Evolutionary conservation across 495 filamentous ascomycete genomes (phyloP).

Genomic region (Darksidea phi): DNA sequence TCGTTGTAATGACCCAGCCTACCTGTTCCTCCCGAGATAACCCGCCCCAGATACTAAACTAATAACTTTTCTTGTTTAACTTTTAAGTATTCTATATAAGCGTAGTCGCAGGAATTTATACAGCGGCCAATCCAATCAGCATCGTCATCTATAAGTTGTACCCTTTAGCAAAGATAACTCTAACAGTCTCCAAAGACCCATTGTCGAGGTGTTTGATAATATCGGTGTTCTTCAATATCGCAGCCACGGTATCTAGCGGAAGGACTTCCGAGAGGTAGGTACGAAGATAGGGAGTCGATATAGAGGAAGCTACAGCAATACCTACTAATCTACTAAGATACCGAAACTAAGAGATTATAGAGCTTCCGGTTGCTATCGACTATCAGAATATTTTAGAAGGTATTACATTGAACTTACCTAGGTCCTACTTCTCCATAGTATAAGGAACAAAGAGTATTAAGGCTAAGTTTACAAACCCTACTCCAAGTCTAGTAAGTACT

Average conservation of each 20-base stretch:
- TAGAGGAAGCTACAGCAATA: not conserved
- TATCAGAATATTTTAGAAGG: not conserved
- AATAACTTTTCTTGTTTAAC: not conserved
- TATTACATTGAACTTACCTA: not conserved
- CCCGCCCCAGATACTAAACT: not conserved
- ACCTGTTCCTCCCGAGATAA: not conserved
- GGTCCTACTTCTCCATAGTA: not conserved
- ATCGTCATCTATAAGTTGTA: not conserved
- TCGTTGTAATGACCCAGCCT: not conserved
- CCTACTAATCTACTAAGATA: not conserved
- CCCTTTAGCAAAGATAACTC: not conserved
- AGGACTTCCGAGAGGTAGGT: not conserved
- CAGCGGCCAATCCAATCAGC: not conserved
- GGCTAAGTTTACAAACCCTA: slow-evolving; percentile 1
- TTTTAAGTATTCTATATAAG: not conserved
- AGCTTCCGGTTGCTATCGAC: not conserved
- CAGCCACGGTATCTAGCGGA: not conserved
- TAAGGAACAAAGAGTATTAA: not conserved
- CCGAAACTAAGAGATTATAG: not conserved
- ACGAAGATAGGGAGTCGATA: not conserved
- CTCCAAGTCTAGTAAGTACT: slow-evolving; percentile 1
- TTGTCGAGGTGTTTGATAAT: not conserved
- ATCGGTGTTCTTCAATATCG: not conserved
- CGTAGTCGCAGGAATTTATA: not conserved
- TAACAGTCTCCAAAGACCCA: not conserved